These are phyloP conservation scores for Seminavis robusta DNA, from an alignment of 108 stramenopile genomes.

Conservation along the genomic window DNA sequence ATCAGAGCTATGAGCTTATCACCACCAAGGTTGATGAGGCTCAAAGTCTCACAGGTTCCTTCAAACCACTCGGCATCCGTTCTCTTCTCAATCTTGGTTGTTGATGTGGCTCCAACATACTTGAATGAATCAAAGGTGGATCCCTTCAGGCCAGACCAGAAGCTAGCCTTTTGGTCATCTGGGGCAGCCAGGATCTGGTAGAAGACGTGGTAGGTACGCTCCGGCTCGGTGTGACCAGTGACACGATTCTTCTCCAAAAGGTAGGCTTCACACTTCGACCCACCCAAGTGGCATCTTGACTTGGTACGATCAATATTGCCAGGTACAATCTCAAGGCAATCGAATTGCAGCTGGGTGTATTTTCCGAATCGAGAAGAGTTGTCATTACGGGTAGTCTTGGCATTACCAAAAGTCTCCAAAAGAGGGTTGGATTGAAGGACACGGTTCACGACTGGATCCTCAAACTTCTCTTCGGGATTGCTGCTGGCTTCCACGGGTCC, in stretches of 20 bases:
- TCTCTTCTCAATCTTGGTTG: slow-evolving; percentile 65
- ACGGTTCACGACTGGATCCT: slow-evolving; percentile 40
- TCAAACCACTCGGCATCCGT: slow-evolving; percentile 70
- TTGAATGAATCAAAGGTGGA: slow-evolving; percentile 56
- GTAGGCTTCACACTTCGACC: slow-evolving; percentile 82
- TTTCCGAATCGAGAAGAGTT: slow-evolving; percentile 84
- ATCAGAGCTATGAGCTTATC: slow-evolving; percentile 62
- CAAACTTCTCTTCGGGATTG: slow-evolving; percentile 14
- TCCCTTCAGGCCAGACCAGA: slow-evolving; percentile 72
- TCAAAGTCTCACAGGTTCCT: slow-evolving; percentile 64
- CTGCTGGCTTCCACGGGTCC: slow-evolving; percentile 22
- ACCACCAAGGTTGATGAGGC: slow-evolving; percentile 57
- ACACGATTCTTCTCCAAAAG: slow-evolving; percentile 97
- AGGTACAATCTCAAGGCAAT: slow-evolving; percentile 37
- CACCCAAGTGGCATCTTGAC: slow-evolving; percentile 61
- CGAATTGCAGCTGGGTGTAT: slow-evolving; percentile 78
- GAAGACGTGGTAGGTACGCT: slow-evolving; percentile 99
- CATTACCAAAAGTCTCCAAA: slow-evolving; percentile 86
- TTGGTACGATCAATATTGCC: too few relatives aligned
- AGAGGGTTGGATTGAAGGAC: slow-evolving; percentile 88
- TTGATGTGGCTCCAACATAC: slow-evolving; percentile 47
- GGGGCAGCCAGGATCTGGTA: slow-evolving; percentile 92
- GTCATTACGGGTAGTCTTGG: slow-evolving; percentile 79
- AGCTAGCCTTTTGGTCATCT: slow-evolving; percentile 49
- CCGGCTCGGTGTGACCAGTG: slow-evolving; percentile 80